Percentiles rank a stretch among this genome's conserved stretches.
These are phyloP conservation scores for Austroboletus niveus DNA, from an alignment of 1,284 basidiomycete species.

Conservation along the genomic window DNA sequence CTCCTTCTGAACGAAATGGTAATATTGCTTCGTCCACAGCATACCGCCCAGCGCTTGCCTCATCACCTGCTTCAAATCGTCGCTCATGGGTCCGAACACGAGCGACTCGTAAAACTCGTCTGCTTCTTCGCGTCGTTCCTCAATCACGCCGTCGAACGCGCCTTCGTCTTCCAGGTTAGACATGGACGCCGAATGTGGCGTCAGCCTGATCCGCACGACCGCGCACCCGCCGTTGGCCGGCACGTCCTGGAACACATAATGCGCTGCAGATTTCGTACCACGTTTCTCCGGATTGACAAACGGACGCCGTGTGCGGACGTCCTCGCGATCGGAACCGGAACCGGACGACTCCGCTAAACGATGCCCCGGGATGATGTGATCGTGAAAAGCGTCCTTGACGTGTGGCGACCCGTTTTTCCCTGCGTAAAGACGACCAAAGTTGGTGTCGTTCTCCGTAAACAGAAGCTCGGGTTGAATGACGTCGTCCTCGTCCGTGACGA, in stretches of 20 bases:
- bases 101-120: slow-evolving; percentile 93
- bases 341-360: slow-evolving; percentile 46
- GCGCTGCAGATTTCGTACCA: slow-evolving; percentile 92
- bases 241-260: slow-evolving; percentile 86
- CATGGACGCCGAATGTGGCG: slow-evolving; percentile 72
- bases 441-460: slow-evolving; percentile 97
- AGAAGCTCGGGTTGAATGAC: slow-evolving; percentile 79
- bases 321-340: slow-evolving; percentile 31
- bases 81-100: slow-evolving; percentile 78
- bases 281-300: slow-evolving; percentile 87
- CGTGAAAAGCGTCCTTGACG: slow-evolving; percentile 99
- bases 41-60: slow-evolving; percentile 97
- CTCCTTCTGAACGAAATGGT: slow-evolving; percentile 93
- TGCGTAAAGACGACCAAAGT: slow-evolving; percentile 88
- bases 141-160: slow-evolving; percentile 85
- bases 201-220: slow-evolving; percentile 93
- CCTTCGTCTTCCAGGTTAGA: slow-evolving; percentile 84
- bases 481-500: slow-evolving; percentile 62
- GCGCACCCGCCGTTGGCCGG: slow-evolving; percentile 92
- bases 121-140: slow-evolving; percentile 87
- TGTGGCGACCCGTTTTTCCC: slow-evolving; percentile 81
- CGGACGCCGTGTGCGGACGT: slow-evolving; percentile 32
- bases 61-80: slow-evolving; percentile 95
- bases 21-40: slow-evolving; percentile 99
- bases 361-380: slow-evolving; percentile 88